These are phyloP conservation scores for Venturia carpophila DNA, from an alignment of 2,329 filamentous ascomycete genomes.

Conservation along the genomic window DNA sequence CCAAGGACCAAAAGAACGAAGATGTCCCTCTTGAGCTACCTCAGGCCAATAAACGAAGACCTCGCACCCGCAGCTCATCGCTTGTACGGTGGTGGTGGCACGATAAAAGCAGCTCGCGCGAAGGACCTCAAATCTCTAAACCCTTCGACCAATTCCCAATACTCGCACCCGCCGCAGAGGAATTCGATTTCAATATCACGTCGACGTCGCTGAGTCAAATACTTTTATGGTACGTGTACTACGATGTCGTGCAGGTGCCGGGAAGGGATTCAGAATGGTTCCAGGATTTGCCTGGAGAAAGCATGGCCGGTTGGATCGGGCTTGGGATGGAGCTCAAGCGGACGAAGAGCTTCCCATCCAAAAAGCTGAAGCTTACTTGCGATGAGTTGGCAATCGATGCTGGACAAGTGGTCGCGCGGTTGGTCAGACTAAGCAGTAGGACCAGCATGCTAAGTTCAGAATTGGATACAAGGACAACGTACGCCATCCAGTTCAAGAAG, in stretches of 20 bases:
- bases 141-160: background rate
- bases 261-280: constrained; percentile 6
- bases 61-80: background rate
- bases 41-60: background rate
- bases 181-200: constrained; percentile 23
- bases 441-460: background rate
- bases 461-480: background rate
- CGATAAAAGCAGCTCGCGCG: background rate
- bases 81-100: background rate
- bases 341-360: background rate
- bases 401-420: background rate
- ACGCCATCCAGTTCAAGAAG: background rate
- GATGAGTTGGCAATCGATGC: background rate
- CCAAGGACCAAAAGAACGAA: background rate
- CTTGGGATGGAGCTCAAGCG: constrained; percentile 12
- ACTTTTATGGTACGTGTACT: constrained; percentile 24
- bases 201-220: constrained; percentile 23
- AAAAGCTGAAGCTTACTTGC: background rate
- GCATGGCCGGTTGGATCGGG: constrained; percentile 8
- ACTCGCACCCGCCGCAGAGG: constrained; percentile 4
- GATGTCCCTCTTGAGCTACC: background rate
- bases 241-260: constrained; percentile 24
- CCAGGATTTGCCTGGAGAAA: constrained; percentile 3
- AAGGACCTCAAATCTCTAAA: background rate
- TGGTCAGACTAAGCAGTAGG: constrained; percentile 3